phyloP scores from a whole-genome alignment of 73 alveolate genomes.

The Blepharisma stoltei region DNA sequence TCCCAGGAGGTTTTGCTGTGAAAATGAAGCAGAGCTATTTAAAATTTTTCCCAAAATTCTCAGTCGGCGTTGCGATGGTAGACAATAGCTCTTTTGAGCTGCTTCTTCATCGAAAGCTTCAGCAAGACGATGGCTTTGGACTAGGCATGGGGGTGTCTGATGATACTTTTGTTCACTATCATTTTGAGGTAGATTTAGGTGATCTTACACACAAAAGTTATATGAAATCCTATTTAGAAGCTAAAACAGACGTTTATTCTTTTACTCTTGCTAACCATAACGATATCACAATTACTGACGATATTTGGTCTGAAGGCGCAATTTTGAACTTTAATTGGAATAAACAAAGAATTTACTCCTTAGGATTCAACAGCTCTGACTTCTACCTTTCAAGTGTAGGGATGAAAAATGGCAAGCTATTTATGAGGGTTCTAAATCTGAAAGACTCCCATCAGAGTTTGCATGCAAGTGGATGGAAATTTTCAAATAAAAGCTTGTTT shows the following conservation, averaged over 20 bases:
- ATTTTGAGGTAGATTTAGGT: background rate
- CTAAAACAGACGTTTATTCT: background rate
- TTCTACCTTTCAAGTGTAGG: background rate
- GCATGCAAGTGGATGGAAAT: too few species aligned
- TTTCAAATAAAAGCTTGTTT: too few species aligned
- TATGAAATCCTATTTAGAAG: background rate
- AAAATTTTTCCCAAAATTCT: background rate
- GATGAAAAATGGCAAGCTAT: background rate
- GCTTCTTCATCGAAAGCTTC: background rate
- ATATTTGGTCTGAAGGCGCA: background rate
- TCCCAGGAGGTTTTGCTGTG: background rate
- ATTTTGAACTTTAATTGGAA: background rate
- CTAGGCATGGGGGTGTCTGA: background rate
- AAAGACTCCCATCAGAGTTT: too few species aligned
- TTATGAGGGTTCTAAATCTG: background rate
- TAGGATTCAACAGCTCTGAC: background rate
- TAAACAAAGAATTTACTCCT: background rate
- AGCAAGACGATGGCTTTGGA: conserved; percentile 8
- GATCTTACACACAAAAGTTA: background rate
- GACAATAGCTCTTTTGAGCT: background rate
- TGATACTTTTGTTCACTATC: background rate
- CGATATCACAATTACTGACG: background rate
- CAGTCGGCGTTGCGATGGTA: background rate
- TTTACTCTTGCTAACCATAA: background rate
- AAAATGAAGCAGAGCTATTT: background rate